Evolutionary conservation across 306 rosid genomes (phyloP), one percentile per base, ranked within the genome.

Genomic region (Malus sieversii): DNA sequence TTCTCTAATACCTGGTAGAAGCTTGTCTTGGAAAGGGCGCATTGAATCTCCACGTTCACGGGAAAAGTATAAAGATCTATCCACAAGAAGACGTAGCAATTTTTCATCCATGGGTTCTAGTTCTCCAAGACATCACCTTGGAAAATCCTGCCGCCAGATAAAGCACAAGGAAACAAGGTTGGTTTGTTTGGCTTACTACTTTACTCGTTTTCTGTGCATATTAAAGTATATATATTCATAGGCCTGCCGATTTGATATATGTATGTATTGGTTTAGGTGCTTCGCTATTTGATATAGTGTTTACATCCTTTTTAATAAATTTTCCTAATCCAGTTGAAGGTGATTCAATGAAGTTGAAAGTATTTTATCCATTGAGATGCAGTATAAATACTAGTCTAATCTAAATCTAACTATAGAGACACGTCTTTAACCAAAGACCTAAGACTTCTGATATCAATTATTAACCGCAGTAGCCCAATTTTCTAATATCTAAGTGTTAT

Each of bases 11-110:
- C 70, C 79, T 74, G 77, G 89, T 76, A 84, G 87, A 85, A 90
- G 90, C 91, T 80, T 95, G 86, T 92, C 97, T 78, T 92, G 98
- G 98, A 95, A 92, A 82, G 98, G 97, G 72, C 96, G 86, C 38
- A 82, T 45, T 51, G 78, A 84, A 77, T 84, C 88, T 75, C 59
- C 91, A 20, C 82, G 61, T 67, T 83, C 92, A 44, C 86, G 73
- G 67, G 96, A 90, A 79, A 90, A 82, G 80, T 77, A 72, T 81
- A 92, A 88, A 83, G 80, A 76, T 51, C 29, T 71, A 46, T 85
- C 87, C 66, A 22, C 59, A 20, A 84, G 87, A 82, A 85, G 91
- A 79, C 88, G 85, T 72, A 83, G 71, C 70, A 84, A 84, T 87
- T 72, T 84, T 75, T 65, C 90, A 73, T 85, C 92, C 59, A 44